Evolutionary conservation across 176 grass and related monocot genomes (phyloP), one percentile per base, ranked within the genome.

Genomic region (Poa annua): DNA sequence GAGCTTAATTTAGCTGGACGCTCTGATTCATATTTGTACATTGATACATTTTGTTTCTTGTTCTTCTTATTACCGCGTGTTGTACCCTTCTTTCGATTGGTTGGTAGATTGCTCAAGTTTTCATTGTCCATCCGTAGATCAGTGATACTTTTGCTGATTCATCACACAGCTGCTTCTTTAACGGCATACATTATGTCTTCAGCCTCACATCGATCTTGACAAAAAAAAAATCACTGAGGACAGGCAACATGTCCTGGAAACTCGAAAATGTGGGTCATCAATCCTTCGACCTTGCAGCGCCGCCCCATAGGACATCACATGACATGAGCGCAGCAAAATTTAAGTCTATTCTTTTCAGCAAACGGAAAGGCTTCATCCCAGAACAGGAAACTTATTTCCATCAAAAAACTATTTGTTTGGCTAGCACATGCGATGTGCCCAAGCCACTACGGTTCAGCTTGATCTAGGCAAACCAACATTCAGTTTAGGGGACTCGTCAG

Each of bases 11-110:
- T 57, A 66, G 88, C 79, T 74, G 88, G 66, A 67, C 26, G 74
- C 84, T 83, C 67, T 33, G 80, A 64, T 83, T 79, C 84, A 68
- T 62, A 35, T 82, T 63, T 90, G 88, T 86, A 83, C 84, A 90
- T 86, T 83, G 54, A 66, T 72, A 77, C 83, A 72, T 54, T 70
- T 15, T 81, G 49, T 52, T 17, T n/a, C 48, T 50, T 38, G 62
- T 11, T 51, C 32, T 10, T 51, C 32, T 20, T 47, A 24, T 0
- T 57, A 54, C 70, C 6, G 3, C 19, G 38, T 82, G 32, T 36
- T 82, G 78, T 71, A 89, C 73, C 73, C 9, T 72, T 64, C 11
- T 56, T 82, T 50, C 48, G 64, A 45, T 49, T 86, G 73, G 73
- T 65, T 24, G 73, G 42, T 79, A 74, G 73, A 29, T 34, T 60